phyloP scores from a whole-genome alignment of 139 green algal genomes.

The Micromonas pusilla region DNA sequence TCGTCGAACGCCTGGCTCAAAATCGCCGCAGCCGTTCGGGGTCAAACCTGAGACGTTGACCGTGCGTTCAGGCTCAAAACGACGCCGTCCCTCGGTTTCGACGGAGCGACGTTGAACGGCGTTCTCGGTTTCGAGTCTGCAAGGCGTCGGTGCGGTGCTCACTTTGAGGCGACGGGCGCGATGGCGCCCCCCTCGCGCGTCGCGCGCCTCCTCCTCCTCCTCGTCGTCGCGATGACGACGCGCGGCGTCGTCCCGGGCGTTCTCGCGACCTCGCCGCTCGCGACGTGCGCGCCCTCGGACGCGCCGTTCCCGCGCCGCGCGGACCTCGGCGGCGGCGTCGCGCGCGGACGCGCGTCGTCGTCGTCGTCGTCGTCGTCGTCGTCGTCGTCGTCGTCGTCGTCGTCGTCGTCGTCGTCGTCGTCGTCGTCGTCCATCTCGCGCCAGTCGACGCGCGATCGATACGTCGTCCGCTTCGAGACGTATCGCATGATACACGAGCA shows the following conservation, averaged over 20 bases:
- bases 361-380: not conserved
- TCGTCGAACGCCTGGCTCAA: no score
- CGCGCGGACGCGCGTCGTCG: not conserved
- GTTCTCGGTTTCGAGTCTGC: no score
- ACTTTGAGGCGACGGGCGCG: no score
- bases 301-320: not conserved
- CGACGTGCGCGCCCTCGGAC: not conserved
- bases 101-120: no score
- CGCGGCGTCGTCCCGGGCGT: not conserved
- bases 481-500: not conserved
- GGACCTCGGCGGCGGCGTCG: not conserved
- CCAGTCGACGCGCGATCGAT: not conserved
- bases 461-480: constrained; percentile 16
- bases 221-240: not conserved
- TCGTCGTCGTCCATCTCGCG: not conserved
- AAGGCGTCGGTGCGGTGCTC: no score
- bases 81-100: no score
- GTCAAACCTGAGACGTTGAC: no score
- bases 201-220: not conserved
- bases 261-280: not conserved
- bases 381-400: not conserved
- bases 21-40: no score
- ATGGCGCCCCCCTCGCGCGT: not conserved
- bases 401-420: not conserved
- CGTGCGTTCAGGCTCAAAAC: no score